Conservation (phyloP, 1,139 yeast species). For the Debaryomycetaceae sp. region DNA sequence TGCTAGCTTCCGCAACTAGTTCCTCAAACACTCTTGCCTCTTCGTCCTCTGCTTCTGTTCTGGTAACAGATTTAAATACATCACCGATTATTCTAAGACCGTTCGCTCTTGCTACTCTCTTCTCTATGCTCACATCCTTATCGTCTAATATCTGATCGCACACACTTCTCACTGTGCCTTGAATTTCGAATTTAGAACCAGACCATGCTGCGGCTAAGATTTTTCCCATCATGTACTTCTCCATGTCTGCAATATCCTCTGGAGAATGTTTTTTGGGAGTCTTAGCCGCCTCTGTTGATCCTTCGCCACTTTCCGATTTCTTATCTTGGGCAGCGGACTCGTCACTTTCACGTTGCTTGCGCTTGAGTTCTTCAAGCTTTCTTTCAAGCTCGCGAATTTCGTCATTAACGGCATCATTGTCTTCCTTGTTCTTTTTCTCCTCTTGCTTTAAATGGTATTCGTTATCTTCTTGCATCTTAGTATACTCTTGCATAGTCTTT, state of each 20-base stretch:
- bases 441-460: constrained; percentile 45
- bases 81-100: constrained; percentile 73
- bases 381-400: constrained; percentile 1
- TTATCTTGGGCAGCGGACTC: constrained; percentile 1
- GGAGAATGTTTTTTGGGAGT: constrained; percentile 59
- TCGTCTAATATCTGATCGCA: constrained; percentile 78
- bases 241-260: constrained; percentile 84
- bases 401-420: constrained; percentile 13
- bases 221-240: constrained; percentile 82
- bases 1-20: constrained; percentile 85
- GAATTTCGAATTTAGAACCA: constrained; percentile 87
- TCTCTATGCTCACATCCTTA: constrained; percentile 47
- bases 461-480: constrained; percentile 63
- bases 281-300: constrained; percentile 12
- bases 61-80: constrained; percentile 60
- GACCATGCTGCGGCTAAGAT: constrained; percentile 96
- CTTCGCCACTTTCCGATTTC: constrained; percentile 5
- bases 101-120: constrained; percentile 73
- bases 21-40: constrained; percentile 91
- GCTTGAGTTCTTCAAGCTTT: background rate
- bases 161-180: constrained; percentile 81
- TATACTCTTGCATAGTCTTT: constrained; percentile 77
- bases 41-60: constrained; percentile 84
- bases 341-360: background rate
- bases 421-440: constrained; percentile 24